Evolutionary conservation across 768 basidiomycete species (phyloP).

Genomic region (Tephrocybe sp.): DNA sequence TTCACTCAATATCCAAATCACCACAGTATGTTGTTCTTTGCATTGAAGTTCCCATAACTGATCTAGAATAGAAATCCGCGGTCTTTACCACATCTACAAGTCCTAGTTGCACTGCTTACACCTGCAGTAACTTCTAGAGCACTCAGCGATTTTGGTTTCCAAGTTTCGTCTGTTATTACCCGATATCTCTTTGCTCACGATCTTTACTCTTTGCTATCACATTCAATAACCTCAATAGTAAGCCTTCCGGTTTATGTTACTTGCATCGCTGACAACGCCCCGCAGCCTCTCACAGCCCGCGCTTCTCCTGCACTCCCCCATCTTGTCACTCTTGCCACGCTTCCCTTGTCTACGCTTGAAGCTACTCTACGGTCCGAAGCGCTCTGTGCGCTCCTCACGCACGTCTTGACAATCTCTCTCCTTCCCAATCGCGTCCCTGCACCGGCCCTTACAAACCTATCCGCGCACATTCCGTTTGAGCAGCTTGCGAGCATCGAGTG

Average conservation of each 20-base stretch:
- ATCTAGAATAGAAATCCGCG: constrained; percentile 51
- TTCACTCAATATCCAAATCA: constrained; percentile 47
- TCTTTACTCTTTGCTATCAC: constrained; percentile 43
- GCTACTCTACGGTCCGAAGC: constrained; percentile 26
- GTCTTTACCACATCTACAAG: constrained; percentile 46
- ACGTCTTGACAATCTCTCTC: constrained; percentile 71
- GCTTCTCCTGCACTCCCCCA: constrained; percentile 48
- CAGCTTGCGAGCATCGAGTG: constrained; percentile 29
- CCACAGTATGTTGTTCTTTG: constrained; percentile 44
- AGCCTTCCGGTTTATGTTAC: constrained; percentile 17
- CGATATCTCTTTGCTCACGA: constrained; percentile 47
- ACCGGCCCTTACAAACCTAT: constrained; percentile 60
- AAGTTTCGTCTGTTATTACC: constrained; percentile 33
- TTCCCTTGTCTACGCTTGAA: constrained; percentile 36
- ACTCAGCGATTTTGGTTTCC: constrained; percentile 31
- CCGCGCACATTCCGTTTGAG: constrained; percentile 58
- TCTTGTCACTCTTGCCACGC: constrained; percentile 46
- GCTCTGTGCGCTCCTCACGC: constrained; percentile 43
- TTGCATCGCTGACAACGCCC: background rate
- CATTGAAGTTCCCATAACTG: no score
- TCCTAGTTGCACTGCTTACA: constrained; percentile 50
- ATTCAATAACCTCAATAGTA: constrained; percentile 50
- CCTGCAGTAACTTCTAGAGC: constrained; percentile 18
- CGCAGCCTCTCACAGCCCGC: constrained; percentile 59
- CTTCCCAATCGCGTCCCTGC: constrained; percentile 77